Evolutionary conservation across 805 yeast genomes (phyloP), one percentile per base, ranked within the genome.

Genomic region (Yamadazyma tumulicola): DNA sequence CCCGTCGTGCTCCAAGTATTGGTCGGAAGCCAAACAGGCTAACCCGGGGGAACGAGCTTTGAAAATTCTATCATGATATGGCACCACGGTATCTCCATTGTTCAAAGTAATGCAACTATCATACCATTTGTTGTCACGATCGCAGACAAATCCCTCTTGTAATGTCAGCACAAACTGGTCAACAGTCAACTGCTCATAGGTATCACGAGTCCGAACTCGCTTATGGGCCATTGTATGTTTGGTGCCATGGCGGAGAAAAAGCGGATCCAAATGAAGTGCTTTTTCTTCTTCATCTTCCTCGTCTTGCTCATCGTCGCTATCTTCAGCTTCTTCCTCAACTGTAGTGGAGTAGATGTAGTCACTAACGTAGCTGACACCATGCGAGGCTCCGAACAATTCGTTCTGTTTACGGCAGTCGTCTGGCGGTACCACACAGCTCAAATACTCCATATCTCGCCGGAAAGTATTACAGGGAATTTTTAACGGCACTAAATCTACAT

Each of bases 401-500:
- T 58, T 55, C 35, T 67, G 73, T 34, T 67, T 67, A 26, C 73
- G 46, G 42, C 48, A 56, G 5, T 39, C 26, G 29, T 61, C 52
- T 1, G 47, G 37, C 20, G 64, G 69, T 6, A 32, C 31, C 10
- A 76, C 43, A 0, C 79, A 77, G 5, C 85, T 78, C 26, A 81
- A 58, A 26, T 62, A 61, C 6, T 69, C 69, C 46, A 84, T 64
- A 47, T 84, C 88, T 21, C 57, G 55, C 9, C 65, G 46, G 24
- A 82, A 61, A 11, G 65, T 59, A 42, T 76, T 72, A 32, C 62
- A 59, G 8, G 61, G 60, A 11, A 81, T 54, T 24, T 70, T 54
- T n/a, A 79, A 61, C 0, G 85, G 85, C 1, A 83, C 52, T n/a
- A 59, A 48, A 42, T 74, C 79, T 8, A 72, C 55, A 32, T 83